Percentiles rank a stretch among this genome's conserved stretches.
Evolutionary conservation across 2,329 filamentous ascomycete species (phyloP).

Genomic region (Phialocephala subalpina): DNA sequence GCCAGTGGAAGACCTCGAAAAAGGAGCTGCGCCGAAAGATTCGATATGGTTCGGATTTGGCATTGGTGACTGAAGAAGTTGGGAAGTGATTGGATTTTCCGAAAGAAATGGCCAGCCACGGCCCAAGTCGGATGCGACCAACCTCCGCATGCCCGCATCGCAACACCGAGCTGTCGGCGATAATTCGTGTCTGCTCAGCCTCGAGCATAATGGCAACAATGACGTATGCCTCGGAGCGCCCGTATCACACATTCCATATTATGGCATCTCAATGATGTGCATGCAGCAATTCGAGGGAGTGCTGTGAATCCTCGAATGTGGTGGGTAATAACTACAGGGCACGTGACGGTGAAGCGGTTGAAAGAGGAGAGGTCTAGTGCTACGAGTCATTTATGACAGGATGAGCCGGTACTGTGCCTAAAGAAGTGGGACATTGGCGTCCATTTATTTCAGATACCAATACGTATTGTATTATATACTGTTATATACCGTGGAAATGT

Average conservation of each 20-base stretch:
- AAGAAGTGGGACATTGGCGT: neutral
- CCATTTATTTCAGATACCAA: neutral
- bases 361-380: neutral
- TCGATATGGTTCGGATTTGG: slow-evolving; percentile 52
- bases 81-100: no score
- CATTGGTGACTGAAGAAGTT: slow-evolving; percentile 25
- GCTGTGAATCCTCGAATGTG: neutral
- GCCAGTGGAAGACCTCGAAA: slow-evolving; percentile 52
- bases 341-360: neutral
- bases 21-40: slow-evolving; percentile 58
- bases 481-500: no score
- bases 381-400: neutral
- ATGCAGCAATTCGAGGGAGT: neutral
- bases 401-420: neutral
- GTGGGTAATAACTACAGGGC: neutral
- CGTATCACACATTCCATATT: neutral
- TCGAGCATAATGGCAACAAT: neutral
- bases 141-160: neutral
- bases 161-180: neutral
- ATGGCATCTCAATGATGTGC: neutral
- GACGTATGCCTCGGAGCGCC: neutral
- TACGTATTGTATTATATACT: neutral
- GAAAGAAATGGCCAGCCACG: neutral
- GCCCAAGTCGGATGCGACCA: neutral
- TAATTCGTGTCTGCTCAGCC: neutral